These are phyloP conservation scores for Ogataea dorogensis DNA, from an alignment of 805 yeast species.

Conservation along the genomic window DNA sequence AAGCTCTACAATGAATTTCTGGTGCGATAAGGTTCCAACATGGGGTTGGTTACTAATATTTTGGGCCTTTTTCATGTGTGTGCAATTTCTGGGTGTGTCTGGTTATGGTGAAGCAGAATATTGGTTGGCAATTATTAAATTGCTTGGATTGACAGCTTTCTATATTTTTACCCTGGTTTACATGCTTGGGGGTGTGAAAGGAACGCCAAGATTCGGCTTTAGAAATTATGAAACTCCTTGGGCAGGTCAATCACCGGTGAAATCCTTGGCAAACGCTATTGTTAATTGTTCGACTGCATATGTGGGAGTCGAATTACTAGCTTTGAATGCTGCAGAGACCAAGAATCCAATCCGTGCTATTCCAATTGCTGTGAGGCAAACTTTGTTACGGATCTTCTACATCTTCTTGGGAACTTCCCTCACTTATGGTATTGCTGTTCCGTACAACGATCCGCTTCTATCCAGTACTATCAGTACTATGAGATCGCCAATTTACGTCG, in stretches of 20 bases:
- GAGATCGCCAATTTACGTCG: conserved; percentile 49
- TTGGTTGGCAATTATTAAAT: conserved; percentile 48
- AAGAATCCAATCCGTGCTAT: conserved; percentile 56
- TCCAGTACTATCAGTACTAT: conserved; percentile 38
- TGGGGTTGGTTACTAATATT: conserved; percentile 53
- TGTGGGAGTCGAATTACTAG: conserved; percentile 29
- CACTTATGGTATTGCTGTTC: conserved; percentile 59
- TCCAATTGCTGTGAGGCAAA: conserved; percentile 57
- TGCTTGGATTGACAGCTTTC: conserved; percentile 37
- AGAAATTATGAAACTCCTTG: conserved; percentile 15
- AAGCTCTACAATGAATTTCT: conserved; percentile 46
- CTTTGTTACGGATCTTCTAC: conserved; percentile 51
- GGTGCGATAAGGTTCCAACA: conserved; percentile 51
- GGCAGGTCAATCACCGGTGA: conserved; percentile 14
- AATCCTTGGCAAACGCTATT: conserved; percentile 28
- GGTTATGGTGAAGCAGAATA: conserved; percentile 57
- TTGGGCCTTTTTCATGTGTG: conserved; percentile 47
- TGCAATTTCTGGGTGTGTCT: conserved; percentile 49
- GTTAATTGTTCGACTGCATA: conserved; percentile 27
- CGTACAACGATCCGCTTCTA: conserved; percentile 51
- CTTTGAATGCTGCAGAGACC: conserved; percentile 61
- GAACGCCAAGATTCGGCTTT: conserved; percentile 22
- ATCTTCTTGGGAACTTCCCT: conserved; percentile 55
- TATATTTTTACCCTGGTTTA: conserved; percentile 40
- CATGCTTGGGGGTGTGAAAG: conserved; percentile 37